phyloP scores from a whole-genome alignment of 1,284 basidiomycete genomes.

The Sphaerobolus stellatus region DNA sequence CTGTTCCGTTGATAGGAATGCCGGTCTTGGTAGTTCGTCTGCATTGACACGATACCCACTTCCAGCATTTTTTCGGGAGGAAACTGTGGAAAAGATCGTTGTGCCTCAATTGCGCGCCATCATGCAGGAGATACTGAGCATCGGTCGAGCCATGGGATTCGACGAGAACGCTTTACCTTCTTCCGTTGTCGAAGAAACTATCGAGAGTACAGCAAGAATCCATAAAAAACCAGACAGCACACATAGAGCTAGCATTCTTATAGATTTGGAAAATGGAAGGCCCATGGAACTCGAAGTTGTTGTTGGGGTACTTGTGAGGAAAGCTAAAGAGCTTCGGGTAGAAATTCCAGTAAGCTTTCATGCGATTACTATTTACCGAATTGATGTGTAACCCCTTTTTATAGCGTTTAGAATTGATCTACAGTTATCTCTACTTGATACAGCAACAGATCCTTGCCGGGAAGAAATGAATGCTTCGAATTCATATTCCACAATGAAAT shows the following conservation, averaged over 20 bases:
- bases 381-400: background rate
- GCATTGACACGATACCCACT: constrained; percentile 53
- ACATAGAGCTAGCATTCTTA: constrained; percentile 60
- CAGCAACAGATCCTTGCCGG: constrained; percentile 7
- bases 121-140: constrained; percentile 46
- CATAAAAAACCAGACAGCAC: constrained; percentile 43
- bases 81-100: constrained; percentile 35
- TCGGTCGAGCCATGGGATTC: constrained; percentile 41
- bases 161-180: constrained; percentile 39
- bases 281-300: constrained; percentile 70
- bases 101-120: constrained; percentile 40
- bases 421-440: constrained; percentile 4
- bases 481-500: too few relatives aligned
- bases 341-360: constrained; percentile 48
- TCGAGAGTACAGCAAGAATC: constrained; percentile 40
- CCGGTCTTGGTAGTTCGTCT: constrained; percentile 51
- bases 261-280: constrained; percentile 51
- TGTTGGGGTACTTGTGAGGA: constrained; percentile 56
- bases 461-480: too few relatives aligned
- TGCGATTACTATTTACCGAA: background rate
- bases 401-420: constrained; percentile 12
- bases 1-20: constrained; percentile 40
- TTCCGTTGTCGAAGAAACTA: constrained; percentile 37
- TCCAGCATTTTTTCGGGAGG: constrained; percentile 52
- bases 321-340: constrained; percentile 47